Conservation (phyloP, 2,329 filamentous ascomycete genomes). For the Diaporthe ampelina region DNA sequence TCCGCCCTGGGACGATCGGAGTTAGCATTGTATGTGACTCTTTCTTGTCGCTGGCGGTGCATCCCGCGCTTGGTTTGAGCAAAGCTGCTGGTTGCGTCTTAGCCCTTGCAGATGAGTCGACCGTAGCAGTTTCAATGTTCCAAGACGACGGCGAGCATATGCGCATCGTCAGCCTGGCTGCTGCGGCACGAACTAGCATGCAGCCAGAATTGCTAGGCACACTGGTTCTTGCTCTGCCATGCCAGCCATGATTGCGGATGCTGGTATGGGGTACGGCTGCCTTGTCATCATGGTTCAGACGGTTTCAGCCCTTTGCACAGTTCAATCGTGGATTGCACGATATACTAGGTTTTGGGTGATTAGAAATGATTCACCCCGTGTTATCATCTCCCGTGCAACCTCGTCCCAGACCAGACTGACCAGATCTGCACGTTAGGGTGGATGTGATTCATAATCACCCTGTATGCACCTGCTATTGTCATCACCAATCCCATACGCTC, state of each 20-base stretch:
- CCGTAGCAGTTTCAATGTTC: not conserved
- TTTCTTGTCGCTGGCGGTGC: not conserved
- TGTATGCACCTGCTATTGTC: conserved; percentile 19
- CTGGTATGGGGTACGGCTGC: too few species aligned
- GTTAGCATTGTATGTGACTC: not conserved
- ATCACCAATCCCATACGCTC: conserved; percentile 29
- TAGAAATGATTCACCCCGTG: conserved; percentile 29
- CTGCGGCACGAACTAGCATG: conserved; percentile 24
- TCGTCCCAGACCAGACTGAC: conserved; percentile 1
- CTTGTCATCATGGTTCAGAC: too few species aligned
- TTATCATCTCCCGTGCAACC: not conserved
- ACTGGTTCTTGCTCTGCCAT: not conserved
- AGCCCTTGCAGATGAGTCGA: conserved; percentile 1
- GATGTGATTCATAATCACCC: conserved; percentile 24
- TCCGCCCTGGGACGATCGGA: not conserved
- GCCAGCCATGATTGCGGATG: not conserved
- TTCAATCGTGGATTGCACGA: not conserved
- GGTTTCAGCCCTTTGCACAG: not conserved
- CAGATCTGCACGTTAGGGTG: conserved; percentile 7
- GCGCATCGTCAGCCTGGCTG: conserved; percentile 26
- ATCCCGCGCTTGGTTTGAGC: not conserved
- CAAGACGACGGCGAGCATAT: not conserved
- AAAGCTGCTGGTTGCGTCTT: not conserved
- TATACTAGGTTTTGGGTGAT: conserved; percentile 10
- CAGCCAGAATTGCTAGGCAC: conserved; percentile 16